Conservation (phyloP, 768 basidiomycete genomes). For the Myochromella boudieri region DNA sequence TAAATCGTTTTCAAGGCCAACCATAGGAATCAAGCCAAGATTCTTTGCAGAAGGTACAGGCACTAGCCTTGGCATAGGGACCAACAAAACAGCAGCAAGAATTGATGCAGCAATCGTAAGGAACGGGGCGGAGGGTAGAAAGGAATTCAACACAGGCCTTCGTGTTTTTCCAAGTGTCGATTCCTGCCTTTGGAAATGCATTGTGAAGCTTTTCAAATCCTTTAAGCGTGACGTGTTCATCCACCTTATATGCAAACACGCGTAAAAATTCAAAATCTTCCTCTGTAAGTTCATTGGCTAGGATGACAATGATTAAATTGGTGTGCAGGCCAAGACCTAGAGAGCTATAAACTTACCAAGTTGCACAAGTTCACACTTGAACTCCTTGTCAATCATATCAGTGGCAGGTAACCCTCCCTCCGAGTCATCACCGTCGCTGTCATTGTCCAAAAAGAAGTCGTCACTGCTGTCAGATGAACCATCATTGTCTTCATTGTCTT, state of each 20-base stretch:
- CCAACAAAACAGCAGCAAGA: constrained; percentile 38
- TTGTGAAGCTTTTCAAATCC: constrained; percentile 24
- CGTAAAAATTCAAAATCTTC: constrained; percentile 25
- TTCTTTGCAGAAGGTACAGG: constrained; percentile 36
- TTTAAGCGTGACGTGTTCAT: constrained; percentile 22
- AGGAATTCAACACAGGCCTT: too few species aligned
- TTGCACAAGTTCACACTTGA: constrained; percentile 14
- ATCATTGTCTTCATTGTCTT: constrained; percentile 1
- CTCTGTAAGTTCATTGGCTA: constrained; percentile 22
- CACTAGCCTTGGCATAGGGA: constrained; percentile 19
- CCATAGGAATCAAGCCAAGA: constrained; percentile 19
- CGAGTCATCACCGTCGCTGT: constrained; percentile 5
- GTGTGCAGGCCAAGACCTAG: too few species aligned
- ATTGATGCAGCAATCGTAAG: constrained; percentile 41
- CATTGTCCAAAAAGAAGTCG: too few species aligned
- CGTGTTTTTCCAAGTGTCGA: constrained; percentile 18
- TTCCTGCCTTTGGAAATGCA: constrained; percentile 20
- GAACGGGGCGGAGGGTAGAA: constrained; percentile 28
- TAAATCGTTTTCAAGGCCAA: constrained; percentile 26
- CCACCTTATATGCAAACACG: constrained; percentile 27
- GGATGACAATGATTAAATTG: too few species aligned
- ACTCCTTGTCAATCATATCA: constrained; percentile 16
- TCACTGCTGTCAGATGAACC: too few species aligned
- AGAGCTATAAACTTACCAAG: constrained; percentile 16
- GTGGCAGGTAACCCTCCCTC: constrained; percentile 9